phyloP scores from a whole-genome alignment of 768 basidiomycete genomes.

The Tulasnella sp. region DNA sequence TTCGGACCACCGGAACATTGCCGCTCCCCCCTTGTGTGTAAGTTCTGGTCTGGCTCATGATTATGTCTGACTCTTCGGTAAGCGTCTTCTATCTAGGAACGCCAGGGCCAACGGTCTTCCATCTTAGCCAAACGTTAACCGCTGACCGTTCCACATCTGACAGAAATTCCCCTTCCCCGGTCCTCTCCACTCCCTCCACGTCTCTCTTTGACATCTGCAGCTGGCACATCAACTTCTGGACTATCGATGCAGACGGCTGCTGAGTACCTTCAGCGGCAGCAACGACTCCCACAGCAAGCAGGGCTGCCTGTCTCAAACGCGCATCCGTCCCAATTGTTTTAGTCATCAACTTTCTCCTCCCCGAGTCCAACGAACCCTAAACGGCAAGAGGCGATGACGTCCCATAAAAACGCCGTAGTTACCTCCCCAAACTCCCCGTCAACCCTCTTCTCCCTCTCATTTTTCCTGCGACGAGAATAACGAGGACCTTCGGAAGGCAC shows the following conservation, averaged over 20 bases:
- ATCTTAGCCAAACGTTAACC: neutral
- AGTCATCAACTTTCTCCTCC: neutral
- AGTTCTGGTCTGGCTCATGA: no score
- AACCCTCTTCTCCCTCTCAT: neutral
- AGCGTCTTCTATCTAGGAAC: neutral
- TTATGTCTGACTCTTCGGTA: no score
- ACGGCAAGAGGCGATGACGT: no score
- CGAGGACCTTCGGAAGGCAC: neutral
- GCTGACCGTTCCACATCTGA: neutral
- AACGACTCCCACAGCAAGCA: no score
- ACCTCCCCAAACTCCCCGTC: neutral
- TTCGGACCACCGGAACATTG: no score
- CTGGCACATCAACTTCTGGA: neutral
- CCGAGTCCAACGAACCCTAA: neutral
- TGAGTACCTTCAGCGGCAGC: neutral
- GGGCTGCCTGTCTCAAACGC: neutral
- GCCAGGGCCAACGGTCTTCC: neutral
- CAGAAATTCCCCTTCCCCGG: no score
- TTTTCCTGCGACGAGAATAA: neutral
- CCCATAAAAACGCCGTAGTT: neutral
- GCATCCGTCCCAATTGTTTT: no score
- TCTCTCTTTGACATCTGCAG: neutral
- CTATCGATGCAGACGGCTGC: neutral
- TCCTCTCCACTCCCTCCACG: neutral
- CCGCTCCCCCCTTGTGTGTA: no score